phyloP scores from a whole-genome alignment of 2,329 filamentous ascomycete species.

The Aspergillus aculeatinus region DNA sequence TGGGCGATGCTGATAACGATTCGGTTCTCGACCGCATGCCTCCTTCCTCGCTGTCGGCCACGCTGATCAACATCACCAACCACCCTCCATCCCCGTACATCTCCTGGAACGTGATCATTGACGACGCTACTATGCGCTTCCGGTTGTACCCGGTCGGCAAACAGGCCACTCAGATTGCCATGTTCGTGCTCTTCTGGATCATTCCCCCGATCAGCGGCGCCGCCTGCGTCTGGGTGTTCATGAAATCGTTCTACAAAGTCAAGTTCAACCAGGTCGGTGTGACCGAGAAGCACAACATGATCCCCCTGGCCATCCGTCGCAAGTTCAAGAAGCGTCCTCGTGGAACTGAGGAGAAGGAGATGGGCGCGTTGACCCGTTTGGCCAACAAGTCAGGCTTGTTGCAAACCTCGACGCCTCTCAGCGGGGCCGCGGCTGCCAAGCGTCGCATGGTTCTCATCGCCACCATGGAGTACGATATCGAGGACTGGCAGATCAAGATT shows the following conservation, averaged over 20 bases:
- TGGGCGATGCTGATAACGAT: conserved; percentile 63
- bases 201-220: conserved; percentile 53
- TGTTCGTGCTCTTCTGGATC: conserved; percentile 55
- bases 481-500: conserved; percentile 68
- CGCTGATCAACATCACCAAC: conserved; percentile 59
- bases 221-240: conserved; percentile 55
- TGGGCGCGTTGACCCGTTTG: conserved; percentile 33
- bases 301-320: conserved; percentile 11
- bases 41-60: conserved; percentile 56
- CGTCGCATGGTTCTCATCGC: conserved; percentile 61
- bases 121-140: conserved; percentile 58
- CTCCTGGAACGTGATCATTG: conserved; percentile 54
- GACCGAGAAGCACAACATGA: conserved; percentile 40
- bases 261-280: conserved; percentile 61
- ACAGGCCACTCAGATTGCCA: conserved; percentile 52
- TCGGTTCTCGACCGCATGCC: conserved; percentile 60
- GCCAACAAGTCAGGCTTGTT: conserved; percentile 35
- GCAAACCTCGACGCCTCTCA: conserved; percentile 33
- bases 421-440: conserved; percentile 26
- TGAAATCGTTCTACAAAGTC: conserved; percentile 61
- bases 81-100: conserved; percentile 54
- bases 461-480: conserved; percentile 70
- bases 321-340: conserved; percentile 3
- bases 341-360: not conserved
- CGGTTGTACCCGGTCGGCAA: conserved; percentile 54